phyloP scores from a whole-genome alignment of 2,329 filamentous ascomycete genomes.

The Ophiostoma himal-ulmi region DNA sequence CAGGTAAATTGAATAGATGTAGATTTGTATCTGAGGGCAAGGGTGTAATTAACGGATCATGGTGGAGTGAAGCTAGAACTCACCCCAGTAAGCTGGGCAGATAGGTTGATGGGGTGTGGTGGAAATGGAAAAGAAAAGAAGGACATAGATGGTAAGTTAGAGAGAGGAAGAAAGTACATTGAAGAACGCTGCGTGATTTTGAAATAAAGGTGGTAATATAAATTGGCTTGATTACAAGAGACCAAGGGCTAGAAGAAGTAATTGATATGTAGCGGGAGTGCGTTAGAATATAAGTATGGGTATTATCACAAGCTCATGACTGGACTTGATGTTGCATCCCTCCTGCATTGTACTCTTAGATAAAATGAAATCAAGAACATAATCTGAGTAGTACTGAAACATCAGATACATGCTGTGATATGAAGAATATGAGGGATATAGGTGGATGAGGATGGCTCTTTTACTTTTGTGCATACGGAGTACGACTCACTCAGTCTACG shows the following conservation, averaged over 20 bases:
- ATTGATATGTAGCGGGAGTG: neutral
- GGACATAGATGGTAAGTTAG: neutral
- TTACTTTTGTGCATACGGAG: too few relatives aligned
- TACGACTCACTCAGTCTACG: too few relatives aligned
- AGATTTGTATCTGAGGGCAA: neutral
- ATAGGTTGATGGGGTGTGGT: neutral
- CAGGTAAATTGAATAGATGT: neutral
- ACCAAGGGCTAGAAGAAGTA: neutral
- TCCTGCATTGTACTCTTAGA: too few relatives aligned
- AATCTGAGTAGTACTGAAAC: too few relatives aligned
- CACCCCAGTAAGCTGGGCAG: neutral
- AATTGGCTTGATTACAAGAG: neutral
- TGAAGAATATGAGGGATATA: too few relatives aligned
- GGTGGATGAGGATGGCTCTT: too few relatives aligned
- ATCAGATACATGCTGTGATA: too few relatives aligned
- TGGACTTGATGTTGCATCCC: too few relatives aligned
- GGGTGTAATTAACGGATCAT: neutral
- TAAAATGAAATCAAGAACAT: too few relatives aligned
- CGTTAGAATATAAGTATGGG: neutral
- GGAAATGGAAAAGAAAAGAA: neutral
- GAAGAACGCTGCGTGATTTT: neutral
- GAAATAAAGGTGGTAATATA: neutral
- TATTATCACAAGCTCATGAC: too few relatives aligned
- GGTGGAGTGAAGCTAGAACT: neutral
- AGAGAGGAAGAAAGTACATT: neutral